Percentiles rank a stretch among this genome's conserved stretches.
phyloP scores from a whole-genome alignment of 148 eudicot species.

The Silene latifolia region DNA sequence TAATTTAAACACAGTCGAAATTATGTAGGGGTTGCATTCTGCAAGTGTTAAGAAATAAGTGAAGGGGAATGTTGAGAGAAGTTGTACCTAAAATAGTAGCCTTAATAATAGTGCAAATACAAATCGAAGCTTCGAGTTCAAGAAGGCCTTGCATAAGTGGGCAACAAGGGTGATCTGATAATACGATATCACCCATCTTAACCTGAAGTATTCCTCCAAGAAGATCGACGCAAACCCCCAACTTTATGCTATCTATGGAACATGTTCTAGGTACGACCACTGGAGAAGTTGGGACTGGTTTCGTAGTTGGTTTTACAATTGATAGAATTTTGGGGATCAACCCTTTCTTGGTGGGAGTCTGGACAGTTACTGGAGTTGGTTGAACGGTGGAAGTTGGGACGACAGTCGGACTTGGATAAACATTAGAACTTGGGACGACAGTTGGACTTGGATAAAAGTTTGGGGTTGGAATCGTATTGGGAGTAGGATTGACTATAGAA shows the following conservation, averaged over 20 bases:
- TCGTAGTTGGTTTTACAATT: no score
- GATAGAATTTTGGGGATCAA: no score
- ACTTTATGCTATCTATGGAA: background rate
- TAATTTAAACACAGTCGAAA: background rate
- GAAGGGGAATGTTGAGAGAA: background rate
- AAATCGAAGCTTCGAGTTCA: background rate
- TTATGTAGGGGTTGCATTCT: background rate
- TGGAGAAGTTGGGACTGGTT: background rate
- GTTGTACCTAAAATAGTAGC: background rate
- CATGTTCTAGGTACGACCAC: background rate
- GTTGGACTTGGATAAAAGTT: background rate
- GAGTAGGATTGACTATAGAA: background rate
- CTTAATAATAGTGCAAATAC: slow-evolving; percentile 1
- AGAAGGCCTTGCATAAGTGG: background rate
- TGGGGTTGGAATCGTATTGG: no score
- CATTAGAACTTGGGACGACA: background rate
- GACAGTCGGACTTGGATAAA: no score
- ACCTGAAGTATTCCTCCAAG: background rate
- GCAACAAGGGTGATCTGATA: background rate
- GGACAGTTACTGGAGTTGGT: background rate
- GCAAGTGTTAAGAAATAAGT: background rate
- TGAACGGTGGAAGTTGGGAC: background rate
- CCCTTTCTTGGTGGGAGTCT: no score
- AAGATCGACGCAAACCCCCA: background rate
- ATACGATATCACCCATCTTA: background rate